Evolutionary conservation across 2,329 filamentous ascomycete genomes (phyloP).

Genomic region (Colletotrichum aenigma): DNA sequence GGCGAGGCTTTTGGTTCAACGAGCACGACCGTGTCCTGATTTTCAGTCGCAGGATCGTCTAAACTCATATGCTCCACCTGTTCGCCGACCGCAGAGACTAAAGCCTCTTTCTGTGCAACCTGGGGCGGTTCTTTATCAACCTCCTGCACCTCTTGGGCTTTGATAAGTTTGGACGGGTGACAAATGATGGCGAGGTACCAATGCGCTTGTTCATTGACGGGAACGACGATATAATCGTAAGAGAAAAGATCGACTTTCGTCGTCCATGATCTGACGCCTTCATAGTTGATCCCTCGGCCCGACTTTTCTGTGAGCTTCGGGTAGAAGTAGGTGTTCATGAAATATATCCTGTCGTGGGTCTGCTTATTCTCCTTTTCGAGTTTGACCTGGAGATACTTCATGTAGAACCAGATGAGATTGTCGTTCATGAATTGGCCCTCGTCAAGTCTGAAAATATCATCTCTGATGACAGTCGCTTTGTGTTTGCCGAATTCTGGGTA

Average conservation of each 20-base stretch:
- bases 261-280: slow-evolving; percentile 87
- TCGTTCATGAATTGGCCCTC: slow-evolving; percentile 91
- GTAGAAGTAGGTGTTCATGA: slow-evolving; percentile 95
- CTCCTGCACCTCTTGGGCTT: slow-evolving; percentile 10
- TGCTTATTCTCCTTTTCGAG: slow-evolving; percentile 60
- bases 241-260: slow-evolving; percentile 81
- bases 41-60: background rate
- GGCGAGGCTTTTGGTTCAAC: background rate
- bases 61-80: slow-evolving; percentile 6
- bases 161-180: slow-evolving; percentile 73
- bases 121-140: background rate
- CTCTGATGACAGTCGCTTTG: slow-evolving; percentile 68
- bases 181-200: slow-evolving; percentile 98
- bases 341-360: slow-evolving; percentile 71
- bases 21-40: slow-evolving; percentile 1
- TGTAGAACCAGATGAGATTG: slow-evolving; percentile 87
- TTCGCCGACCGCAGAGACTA: background rate
- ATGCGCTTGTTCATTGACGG: slow-evolving; percentile 85
- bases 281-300: slow-evolving; percentile 75
- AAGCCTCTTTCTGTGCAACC: slow-evolving; percentile 6
- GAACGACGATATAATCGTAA: slow-evolving; percentile 89
- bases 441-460: slow-evolving; percentile 79
- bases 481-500: slow-evolving; percentile 64
- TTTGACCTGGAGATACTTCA: slow-evolving; percentile 72
- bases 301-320: slow-evolving; percentile 70